Evolutionary conservation across 1,284 basidiomycete genomes (phyloP).

Genomic region (Schizopora paradoxa): DNA sequence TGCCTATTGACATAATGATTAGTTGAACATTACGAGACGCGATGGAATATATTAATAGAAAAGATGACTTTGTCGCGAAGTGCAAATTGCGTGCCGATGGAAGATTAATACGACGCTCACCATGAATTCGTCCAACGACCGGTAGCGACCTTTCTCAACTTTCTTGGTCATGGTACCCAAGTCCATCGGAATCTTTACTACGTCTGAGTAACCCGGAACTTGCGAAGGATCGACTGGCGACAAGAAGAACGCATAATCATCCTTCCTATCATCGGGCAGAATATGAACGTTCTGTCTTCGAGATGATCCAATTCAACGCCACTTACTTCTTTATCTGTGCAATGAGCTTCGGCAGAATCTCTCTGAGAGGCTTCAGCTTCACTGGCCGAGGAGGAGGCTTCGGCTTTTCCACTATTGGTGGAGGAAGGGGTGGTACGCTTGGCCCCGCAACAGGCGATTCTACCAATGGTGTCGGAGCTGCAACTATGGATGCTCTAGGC

Average conservation of each 20-base stretch:
- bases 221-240: constrained; percentile 59
- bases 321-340: constrained; percentile 67
- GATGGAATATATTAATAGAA: not conserved
- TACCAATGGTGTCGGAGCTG: not conserved
- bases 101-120: constrained; percentile 36
- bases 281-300: not conserved
- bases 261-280: constrained; percentile 48
- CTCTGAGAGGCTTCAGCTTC: constrained; percentile 73
- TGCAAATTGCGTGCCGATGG: not conserved
- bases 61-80: not conserved
- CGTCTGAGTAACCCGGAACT: constrained; percentile 65
- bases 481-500: constrained; percentile 4
- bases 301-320: constrained; percentile 1
- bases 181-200: constrained; percentile 76
- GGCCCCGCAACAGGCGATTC: constrained; percentile 1
- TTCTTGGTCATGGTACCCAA: constrained; percentile 73
- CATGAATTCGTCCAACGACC: constrained; percentile 70
- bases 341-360: constrained; percentile 63
- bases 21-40: too few relatives aligned
- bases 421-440: constrained; percentile 2
- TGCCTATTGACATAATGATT: constrained; percentile 34
- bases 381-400: constrained; percentile 45
- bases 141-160: constrained; percentile 59
- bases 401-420: constrained; percentile 23
- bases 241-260: constrained; percentile 83